phyloP scores from a whole-genome alignment of 805 yeast species.

The Pichia eremophila region DNA sequence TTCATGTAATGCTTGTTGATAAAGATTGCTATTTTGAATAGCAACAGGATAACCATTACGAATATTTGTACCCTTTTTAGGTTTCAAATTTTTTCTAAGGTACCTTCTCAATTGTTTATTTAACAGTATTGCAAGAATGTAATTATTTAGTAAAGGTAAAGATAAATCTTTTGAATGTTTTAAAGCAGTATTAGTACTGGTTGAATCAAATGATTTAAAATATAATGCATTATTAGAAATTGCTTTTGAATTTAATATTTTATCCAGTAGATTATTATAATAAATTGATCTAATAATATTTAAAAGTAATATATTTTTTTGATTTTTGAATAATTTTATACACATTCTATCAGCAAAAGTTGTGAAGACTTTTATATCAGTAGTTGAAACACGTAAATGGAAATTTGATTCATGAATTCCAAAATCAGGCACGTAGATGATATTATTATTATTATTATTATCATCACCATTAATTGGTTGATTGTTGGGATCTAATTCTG shows the following conservation, averaged over 20 bases:
- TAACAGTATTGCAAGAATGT: slow-evolving; percentile 2
- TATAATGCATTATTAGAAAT: neutral
- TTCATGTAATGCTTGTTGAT: neutral
- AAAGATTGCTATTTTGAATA: neutral
- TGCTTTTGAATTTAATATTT: neutral
- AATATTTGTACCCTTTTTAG: neutral
- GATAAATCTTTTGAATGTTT: neutral
- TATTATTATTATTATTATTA: no score
- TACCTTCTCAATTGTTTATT: slow-evolving; percentile 4
- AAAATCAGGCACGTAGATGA: no score
- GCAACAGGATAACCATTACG: neutral
- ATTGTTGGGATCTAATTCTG: no score
- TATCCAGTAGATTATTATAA: neutral
- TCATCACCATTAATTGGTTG: no score
- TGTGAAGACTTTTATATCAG: neutral
- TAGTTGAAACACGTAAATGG: neutral
- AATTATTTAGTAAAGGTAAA: neutral
- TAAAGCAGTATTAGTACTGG: neutral
- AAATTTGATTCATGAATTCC: no score
- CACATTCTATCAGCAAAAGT: neutral
- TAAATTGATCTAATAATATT: no score
- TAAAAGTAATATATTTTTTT: no score
- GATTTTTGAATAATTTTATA: neutral
- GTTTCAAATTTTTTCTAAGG: slow-evolving; percentile 1
- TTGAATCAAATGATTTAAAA: neutral